These are phyloP conservation scores for Coprinopsis strossmayeri DNA, from an alignment of 768 basidiomycete genomes.

Conservation along the genomic window DNA sequence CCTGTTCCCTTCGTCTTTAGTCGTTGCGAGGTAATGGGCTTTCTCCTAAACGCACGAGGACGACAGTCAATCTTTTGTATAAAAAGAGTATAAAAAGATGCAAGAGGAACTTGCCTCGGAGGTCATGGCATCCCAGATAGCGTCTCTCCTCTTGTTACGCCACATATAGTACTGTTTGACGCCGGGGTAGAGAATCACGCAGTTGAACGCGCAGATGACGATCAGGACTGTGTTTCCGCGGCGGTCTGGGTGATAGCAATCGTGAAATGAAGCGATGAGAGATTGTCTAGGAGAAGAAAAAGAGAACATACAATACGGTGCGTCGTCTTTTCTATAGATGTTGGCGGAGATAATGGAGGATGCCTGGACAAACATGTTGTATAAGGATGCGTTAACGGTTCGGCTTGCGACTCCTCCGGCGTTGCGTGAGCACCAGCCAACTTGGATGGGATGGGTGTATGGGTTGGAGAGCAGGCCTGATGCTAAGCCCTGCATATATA, in stretches of 20 bases:
- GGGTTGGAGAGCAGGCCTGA: constrained; percentile 15
- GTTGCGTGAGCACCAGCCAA: constrained; percentile 56
- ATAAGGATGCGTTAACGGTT: constrained; percentile 53
- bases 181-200: constrained; percentile 44
- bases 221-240: constrained; percentile 56
- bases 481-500: constrained; percentile 8
- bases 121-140: constrained; percentile 54
- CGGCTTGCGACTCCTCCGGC: constrained; percentile 53
- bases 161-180: constrained; percentile 52
- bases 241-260: constrained; percentile 35
- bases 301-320: constrained; percentile 37
- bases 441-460: constrained; percentile 47
- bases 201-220: constrained; percentile 41
- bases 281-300: not conserved
- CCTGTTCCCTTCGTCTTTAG: constrained; percentile 53
- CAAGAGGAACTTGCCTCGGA: constrained; percentile 27
- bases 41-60: constrained; percentile 38
- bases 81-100: not conserved
- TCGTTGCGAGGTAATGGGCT: constrained; percentile 47
- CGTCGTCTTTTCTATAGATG: constrained; percentile 53
- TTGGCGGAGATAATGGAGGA: constrained; percentile 41
- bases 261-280: not conserved
- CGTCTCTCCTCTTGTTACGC: constrained; percentile 48
- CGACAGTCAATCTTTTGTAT: not conserved
- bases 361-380: constrained; percentile 41